These are phyloP conservation scores for Spizellomyces sp. DNA, from an alignment of 192 early-diverging fungal species.

Conservation along the genomic window DNA sequence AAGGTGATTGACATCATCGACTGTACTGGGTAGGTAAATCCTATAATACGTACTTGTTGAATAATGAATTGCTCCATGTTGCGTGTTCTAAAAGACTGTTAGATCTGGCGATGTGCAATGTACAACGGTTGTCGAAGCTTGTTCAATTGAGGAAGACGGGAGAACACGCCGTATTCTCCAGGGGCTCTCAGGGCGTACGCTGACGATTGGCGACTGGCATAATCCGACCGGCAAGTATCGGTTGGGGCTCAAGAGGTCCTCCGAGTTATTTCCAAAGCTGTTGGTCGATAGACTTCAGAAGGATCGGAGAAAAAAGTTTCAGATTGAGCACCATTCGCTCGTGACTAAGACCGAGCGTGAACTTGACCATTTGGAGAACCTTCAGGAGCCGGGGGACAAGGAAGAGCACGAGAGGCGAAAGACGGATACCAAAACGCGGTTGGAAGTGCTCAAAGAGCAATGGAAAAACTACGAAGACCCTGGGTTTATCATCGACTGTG, in stretches of 20 bases:
- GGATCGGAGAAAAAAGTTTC: slow-evolving; percentile 42
- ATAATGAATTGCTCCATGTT: too few relatives aligned
- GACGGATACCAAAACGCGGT: slow-evolving; percentile 65
- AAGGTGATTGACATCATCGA: slow-evolving; percentile 94
- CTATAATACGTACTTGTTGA: too few relatives aligned
- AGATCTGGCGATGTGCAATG: slow-evolving; percentile 58
- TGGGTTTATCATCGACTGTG: slow-evolving; percentile 70
- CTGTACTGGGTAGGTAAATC: slow-evolving; percentile 71
- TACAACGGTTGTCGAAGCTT: slow-evolving; percentile 59
- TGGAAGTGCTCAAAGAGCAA: slow-evolving; percentile 65
- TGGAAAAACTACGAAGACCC: slow-evolving; percentile 71
- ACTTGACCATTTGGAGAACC: slow-evolving; percentile 48
- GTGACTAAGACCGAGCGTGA: slow-evolving; percentile 41
- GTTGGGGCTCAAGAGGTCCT: slow-evolving; percentile 77
- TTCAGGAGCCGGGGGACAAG: slow-evolving; percentile 38
- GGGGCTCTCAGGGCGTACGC: slow-evolving; percentile 74
- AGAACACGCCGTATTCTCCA: slow-evolving; percentile 48
- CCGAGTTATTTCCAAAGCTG: slow-evolving; percentile 72
- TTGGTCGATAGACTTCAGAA: slow-evolving; percentile 47
- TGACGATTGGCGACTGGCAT: slow-evolving; percentile 72
- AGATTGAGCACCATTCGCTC: slow-evolving; percentile 44
- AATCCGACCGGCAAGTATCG: slow-evolving; percentile 83
- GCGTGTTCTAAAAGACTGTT: too few relatives aligned
- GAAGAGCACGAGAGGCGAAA: slow-evolving; percentile 48
- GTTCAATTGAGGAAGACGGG: slow-evolving; percentile 45